Percentiles rank a stretch among this genome's conserved stretches.
Evolutionary conservation across 768 basidiomycete genomes (phyloP).

Genomic region (Boletus vermiculosoides): DNA sequence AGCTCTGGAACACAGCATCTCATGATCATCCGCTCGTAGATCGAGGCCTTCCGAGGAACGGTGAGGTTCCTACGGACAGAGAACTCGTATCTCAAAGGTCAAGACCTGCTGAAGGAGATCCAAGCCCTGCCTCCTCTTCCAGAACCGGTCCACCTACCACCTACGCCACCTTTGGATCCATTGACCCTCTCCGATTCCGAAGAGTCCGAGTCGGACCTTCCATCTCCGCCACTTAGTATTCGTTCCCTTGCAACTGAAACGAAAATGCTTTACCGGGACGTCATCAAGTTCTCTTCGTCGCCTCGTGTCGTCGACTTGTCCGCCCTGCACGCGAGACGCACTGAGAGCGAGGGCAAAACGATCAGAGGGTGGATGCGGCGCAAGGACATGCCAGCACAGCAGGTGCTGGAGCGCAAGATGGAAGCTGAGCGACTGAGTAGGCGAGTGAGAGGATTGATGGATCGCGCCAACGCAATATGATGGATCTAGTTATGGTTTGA

Average conservation of each 20-base stretch:
- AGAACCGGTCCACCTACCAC: constrained; percentile 43
- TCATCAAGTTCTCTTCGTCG: constrained; percentile 80
- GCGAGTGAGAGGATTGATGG: constrained; percentile 67
- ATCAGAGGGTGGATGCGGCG: constrained; percentile 74
- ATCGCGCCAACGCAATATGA: constrained; percentile 48
- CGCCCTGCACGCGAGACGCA: constrained; percentile 49
- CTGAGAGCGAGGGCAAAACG: constrained; percentile 42
- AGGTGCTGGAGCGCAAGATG: constrained; percentile 72
- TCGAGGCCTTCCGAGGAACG: constrained; percentile 88
- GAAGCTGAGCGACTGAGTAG: constrained; percentile 71
- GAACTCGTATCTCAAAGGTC: constrained; percentile 91
- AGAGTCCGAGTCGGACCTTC: constrained; percentile 54
- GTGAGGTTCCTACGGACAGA: constrained; percentile 92
- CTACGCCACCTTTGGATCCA: constrained; percentile 67
- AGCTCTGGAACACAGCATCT: background rate
- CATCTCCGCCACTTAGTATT: constrained; percentile 48
- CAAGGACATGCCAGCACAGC: constrained; percentile 79
- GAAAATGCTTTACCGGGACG: constrained; percentile 84
- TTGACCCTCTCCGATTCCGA: constrained; percentile 67
- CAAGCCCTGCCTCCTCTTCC: constrained; percentile 68
- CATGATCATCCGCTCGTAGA: constrained; percentile 41
- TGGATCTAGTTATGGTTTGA: background rate
- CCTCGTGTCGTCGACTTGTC: constrained; percentile 87
- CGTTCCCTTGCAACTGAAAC: constrained; percentile 77
- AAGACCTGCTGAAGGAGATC: constrained; percentile 84